Evolutionary conservation across 1,284 basidiomycete genomes (phyloP).

Genomic region (Polyporus tsugae): DNA sequence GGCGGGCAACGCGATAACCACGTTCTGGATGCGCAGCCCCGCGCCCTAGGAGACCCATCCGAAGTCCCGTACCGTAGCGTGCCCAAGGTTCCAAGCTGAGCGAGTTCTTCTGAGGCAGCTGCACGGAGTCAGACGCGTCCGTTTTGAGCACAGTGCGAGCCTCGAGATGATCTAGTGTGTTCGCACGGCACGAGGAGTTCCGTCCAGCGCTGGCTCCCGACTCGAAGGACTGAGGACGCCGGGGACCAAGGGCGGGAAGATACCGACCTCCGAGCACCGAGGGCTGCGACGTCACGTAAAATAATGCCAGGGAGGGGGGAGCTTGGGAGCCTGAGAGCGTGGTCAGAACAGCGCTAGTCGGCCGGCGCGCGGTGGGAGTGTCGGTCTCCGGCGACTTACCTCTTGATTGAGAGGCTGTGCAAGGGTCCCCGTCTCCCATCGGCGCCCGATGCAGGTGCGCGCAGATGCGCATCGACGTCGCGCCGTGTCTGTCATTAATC

Average conservation of each 20-base stretch:
- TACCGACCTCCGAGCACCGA: conserved; percentile 2
- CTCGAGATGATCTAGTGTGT: background rate
- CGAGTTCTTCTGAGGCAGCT: background rate
- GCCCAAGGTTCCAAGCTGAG: conserved; percentile 1
- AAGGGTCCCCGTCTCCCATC: conserved; percentile 11
- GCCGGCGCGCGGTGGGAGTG: background rate
- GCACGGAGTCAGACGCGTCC: background rate
- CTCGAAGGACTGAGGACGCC: background rate
- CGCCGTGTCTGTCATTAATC: conserved; percentile 5
- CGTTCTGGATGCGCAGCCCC: conserved; percentile 4
- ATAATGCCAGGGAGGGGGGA: background rate
- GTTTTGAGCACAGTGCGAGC: background rate
- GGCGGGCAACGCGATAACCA: conserved; percentile 10
- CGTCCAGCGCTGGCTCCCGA: background rate
- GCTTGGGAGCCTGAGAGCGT: background rate
- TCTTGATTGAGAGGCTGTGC: conserved; percentile 16
- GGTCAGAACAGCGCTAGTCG: background rate
- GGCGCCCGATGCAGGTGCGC: background rate
- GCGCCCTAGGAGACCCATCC: background rate
- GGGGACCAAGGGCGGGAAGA: background rate
- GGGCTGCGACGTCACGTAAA: background rate
- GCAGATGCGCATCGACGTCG: background rate
- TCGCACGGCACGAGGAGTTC: conserved; percentile 3
- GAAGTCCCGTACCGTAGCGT: background rate
- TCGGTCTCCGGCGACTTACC: conserved; percentile 8